Conservation (phyloP, 306 rosid genomes). For the Neltuma alba region DNA sequence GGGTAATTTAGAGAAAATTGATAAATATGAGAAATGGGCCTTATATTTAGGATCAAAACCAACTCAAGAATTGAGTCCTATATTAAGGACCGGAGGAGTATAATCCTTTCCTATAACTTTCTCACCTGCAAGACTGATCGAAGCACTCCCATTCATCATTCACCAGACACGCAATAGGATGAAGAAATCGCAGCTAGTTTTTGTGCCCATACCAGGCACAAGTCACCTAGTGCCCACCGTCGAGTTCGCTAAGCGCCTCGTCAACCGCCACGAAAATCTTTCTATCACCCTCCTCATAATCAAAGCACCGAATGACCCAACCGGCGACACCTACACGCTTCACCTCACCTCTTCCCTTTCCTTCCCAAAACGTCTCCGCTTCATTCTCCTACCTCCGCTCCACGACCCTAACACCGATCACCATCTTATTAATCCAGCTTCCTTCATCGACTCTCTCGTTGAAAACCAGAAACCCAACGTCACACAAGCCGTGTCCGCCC, state of each 20-base stretch:
- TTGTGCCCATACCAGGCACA: background rate
- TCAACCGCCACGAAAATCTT: background rate
- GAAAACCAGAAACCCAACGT: background rate
- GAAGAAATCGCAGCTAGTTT: background rate
- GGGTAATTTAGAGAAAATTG: too few relatives aligned
- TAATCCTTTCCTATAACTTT: too few relatives aligned
- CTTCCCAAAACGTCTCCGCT: background rate
- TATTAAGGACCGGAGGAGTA: too few relatives aligned
- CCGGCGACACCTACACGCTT: background rate
- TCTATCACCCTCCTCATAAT: background rate
- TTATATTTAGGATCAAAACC: too few relatives aligned
- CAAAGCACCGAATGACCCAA: background rate
- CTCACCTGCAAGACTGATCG: too few relatives aligned
- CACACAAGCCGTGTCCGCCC: background rate
- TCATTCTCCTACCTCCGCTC: conserved; percentile 7
- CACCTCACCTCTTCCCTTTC: background rate
- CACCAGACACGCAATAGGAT: background rate
- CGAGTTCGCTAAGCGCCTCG: background rate
- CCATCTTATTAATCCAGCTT: background rate
- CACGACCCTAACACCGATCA: background rate
- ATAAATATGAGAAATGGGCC: too few relatives aligned
- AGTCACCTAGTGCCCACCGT: background rate
- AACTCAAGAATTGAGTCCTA: too few relatives aligned
- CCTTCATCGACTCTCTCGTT: background rate
- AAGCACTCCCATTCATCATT: background rate